Base-by-base conservation (phyloP, 495 filamentous ascomycete genomes). In the Penicillium fimorum region DNA sequence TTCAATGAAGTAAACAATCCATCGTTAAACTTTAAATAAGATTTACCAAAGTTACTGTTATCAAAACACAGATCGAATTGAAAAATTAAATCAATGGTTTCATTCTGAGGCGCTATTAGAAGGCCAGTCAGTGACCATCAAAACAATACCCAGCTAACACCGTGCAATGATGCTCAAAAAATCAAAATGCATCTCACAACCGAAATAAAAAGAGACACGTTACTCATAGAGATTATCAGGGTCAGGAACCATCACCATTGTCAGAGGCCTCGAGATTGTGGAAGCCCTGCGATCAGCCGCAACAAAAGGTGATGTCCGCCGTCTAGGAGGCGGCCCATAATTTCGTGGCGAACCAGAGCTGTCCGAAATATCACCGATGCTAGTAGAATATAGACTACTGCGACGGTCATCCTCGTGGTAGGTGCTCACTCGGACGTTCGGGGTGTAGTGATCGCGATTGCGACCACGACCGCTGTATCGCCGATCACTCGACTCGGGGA, bases 181-280 rank as follows among this genome's bases (percentile, higher is more conserved):
- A 55, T 1, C 11, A 13, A 33, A 41, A 20, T 5, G 32, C 27
- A 59, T 12, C 33, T 37, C 11, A 48, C 18, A 56, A 4, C 15
- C 45, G 15, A 48, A 38, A 20, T 45, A 33, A 29, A 47, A 24
- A 55, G n/a, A 53, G 30, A 13, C 33, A 22, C 9, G 50, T 70
- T 50, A 76, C 43, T 67, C 67, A 59, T 72, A 77, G 15, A 77
- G 64, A 20, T 76, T 71, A 12, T 77, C 76, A 5, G 68, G 53
- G 59, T 73, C 66, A n/a, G 74, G 71, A 6, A 78, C 76, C 76
- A 78, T 78, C 1, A 65, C 60, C 49, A 70, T 57, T 41, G 73
- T 76, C 71, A 77, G 61, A 1, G 66, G 61, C 48, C 62, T 67
- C 53, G 64, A 55, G 24, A 60, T 17, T 38, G 35, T 41, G n/a